Base-by-base conservation (phyloP, 129 eudicot genomes). In the Flaveria ramosissima region DNA sequence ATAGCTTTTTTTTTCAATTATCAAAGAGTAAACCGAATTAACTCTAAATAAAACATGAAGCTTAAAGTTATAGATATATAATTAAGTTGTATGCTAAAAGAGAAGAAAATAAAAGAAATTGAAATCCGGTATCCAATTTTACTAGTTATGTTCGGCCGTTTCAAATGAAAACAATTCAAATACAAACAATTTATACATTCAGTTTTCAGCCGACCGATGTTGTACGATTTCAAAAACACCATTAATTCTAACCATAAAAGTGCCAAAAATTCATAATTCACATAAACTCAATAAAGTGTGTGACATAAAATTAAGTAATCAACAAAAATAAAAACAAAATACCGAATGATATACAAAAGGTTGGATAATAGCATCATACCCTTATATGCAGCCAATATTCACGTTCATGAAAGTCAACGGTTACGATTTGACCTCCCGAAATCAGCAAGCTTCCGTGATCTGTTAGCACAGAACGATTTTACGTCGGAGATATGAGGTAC, bases 361-460 rank as follows among this genome's bases (percentile, higher is more conserved):
- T 8, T 23, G 15, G 16, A 16, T 5, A 76, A 83, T 59, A 71
- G 80, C 67, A 78, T 42, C 81, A 81, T 79, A 84, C 76, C 76
- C 72, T 52, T 36, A 36, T 36, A 46, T 4, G 59, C 30, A 17
- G 81, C 63, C 80, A 64, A 74, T 53, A 77, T 83, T 88, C 83
- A 83, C 80, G 81, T 76, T 66, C 47, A 55, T 50, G 20, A 21
- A 24, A 67, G 74, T 85, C 83, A 83, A 78, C 74, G 89, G 84
- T 71, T 80, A 26, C 72, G 82, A 75, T 76, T 78, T 39, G 76
- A 76, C 90, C 93, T 88, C 59, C 93, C 93, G 66, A 86, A 88
- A 73, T 88, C 90, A 23, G 93, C 93, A 17, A 90, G 88, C 78
- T 90, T 90, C 75, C 92, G 76, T 12, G 96, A 90, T 73, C 96